Evolutionary conservation across 2,329 filamentous ascomycete species (phyloP).

Genomic region (Leptographium lundbergii): DNA sequence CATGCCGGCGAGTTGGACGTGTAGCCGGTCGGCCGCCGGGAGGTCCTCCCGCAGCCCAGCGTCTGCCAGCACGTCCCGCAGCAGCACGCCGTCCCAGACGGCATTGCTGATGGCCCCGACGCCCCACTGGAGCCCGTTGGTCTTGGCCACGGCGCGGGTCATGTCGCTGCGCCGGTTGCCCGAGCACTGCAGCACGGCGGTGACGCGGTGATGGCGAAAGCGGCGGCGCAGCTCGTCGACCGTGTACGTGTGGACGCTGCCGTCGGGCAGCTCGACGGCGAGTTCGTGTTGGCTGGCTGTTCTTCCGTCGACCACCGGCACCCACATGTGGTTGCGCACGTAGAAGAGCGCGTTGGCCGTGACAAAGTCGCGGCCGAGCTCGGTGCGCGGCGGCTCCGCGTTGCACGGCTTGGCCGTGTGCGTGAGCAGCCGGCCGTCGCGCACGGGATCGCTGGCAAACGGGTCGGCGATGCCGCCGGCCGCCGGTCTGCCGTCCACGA

Average conservation of each 20-base stretch:
- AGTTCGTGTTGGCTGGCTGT: slow-evolving; percentile 28
- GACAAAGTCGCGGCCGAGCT: slow-evolving; percentile 35
- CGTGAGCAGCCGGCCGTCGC: slow-evolving; percentile 37
- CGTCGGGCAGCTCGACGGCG: slow-evolving; percentile 46
- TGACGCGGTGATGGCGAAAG: slow-evolving; percentile 38
- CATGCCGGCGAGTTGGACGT: slow-evolving; percentile 45
- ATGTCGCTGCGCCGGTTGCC: slow-evolving; percentile 48
- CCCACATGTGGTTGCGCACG: slow-evolving; percentile 53
- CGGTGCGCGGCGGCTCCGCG: slow-evolving; percentile 42
- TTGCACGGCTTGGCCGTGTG: slow-evolving; percentile 46
- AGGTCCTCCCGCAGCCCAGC: slow-evolving; percentile 30
- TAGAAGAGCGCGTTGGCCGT: slow-evolving; percentile 46
- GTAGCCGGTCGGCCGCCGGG: slow-evolving; percentile 19
- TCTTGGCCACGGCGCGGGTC: slow-evolving; percentile 32
- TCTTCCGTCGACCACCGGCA: slow-evolving; percentile 31
- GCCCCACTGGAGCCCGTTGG: slow-evolving; percentile 48
- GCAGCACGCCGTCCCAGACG: slow-evolving; percentile 42
- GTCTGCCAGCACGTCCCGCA: slow-evolving; percentile 42
- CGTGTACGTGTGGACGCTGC: slow-evolving; percentile 38
- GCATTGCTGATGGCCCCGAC: slow-evolving; percentile 48
- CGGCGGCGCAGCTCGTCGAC: slow-evolving; percentile 38
- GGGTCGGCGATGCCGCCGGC: slow-evolving; percentile 46
- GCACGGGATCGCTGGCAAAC: slow-evolving; percentile 38
- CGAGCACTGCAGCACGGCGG: slow-evolving; percentile 46
- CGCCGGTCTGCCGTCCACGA: slow-evolving; percentile 41